A percentile compares a stretch with the other conserved stretches of the same genome.
phyloP scores from a whole-genome alignment of 306 rosid species.

The Prunus mume region DNA sequence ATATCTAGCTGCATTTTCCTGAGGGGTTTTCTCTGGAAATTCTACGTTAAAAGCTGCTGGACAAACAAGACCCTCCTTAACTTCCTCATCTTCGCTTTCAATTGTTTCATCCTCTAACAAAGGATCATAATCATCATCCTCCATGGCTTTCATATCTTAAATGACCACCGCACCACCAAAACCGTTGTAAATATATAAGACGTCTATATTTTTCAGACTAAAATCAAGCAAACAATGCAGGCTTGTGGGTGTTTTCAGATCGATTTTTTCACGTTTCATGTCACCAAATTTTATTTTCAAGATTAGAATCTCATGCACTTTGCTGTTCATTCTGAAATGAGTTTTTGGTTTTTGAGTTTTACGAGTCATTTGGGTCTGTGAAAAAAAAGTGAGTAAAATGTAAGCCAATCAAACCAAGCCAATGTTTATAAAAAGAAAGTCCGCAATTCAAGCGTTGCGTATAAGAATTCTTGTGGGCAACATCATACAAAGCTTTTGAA shows the following conservation, averaged over 20 bases:
- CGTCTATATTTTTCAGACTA: neutral
- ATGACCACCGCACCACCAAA: neutral
- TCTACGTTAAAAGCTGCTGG: neutral
- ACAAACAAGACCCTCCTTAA: neutral
- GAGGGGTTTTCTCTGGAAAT: neutral
- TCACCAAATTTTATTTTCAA: neutral
- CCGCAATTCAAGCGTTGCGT: neutral
- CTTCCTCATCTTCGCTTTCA: neutral
- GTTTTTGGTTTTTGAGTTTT: neutral
- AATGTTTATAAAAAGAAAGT: neutral
- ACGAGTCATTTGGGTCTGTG: neutral
- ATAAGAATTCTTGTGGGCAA: neutral
- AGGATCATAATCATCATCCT: neutral
- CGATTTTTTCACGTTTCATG: neutral
- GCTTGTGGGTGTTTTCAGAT: neutral
- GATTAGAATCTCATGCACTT: neutral
- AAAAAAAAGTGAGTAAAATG: too few species aligned
- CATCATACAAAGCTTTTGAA: too few species aligned
- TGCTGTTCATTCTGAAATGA: neutral
- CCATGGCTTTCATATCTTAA: neutral
- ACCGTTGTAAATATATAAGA: too few species aligned
- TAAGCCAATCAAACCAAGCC: neutral
- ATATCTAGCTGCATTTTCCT: neutral
- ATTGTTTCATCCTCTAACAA: neutral
- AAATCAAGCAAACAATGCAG: too few species aligned